Conservation (phyloP, 2,329 filamentous ascomycete species). For the Metarhizium album region DNA sequence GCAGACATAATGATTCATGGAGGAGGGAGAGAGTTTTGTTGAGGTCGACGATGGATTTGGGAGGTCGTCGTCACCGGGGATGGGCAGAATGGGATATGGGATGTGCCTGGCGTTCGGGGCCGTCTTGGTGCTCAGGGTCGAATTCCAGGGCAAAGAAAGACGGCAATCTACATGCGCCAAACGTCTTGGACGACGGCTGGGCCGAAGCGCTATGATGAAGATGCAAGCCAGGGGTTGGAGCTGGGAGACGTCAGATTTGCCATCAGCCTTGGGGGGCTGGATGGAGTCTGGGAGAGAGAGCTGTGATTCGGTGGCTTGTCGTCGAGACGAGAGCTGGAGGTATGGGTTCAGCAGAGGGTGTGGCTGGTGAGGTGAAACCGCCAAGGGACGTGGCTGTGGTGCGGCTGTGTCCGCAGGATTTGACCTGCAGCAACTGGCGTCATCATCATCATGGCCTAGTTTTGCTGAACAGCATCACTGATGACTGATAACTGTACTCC, state of each 20-base stretch:
- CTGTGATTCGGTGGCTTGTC: constrained; percentile 10
- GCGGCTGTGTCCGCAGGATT: too few relatives aligned
- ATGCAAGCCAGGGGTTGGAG: background rate
- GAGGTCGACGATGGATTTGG: background rate
- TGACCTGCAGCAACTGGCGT: background rate
- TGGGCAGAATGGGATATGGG: background rate
- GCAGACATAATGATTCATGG: constrained; percentile 14
- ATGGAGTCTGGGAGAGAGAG: background rate
- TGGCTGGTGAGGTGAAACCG: background rate
- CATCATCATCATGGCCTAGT: too few relatives aligned
- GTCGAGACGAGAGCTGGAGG: background rate
- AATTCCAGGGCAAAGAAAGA: background rate
- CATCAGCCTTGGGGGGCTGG: background rate
- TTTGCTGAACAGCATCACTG: too few relatives aligned
- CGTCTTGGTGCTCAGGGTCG: background rate
- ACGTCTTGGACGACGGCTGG: background rate
- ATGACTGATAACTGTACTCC: too few relatives aligned
- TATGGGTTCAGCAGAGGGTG: background rate
- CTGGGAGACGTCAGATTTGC: constrained; percentile 1
- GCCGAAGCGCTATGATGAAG: background rate
- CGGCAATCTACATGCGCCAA: background rate
- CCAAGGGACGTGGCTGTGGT: background rate
- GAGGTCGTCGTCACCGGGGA: background rate
- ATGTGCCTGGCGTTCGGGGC: background rate
- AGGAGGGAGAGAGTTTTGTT: background rate